Evolutionary conservation across 176 grass and related monocot species (phyloP), one percentile per base, ranked within the genome.

Genomic region (Dactylis glomerata): DNA sequence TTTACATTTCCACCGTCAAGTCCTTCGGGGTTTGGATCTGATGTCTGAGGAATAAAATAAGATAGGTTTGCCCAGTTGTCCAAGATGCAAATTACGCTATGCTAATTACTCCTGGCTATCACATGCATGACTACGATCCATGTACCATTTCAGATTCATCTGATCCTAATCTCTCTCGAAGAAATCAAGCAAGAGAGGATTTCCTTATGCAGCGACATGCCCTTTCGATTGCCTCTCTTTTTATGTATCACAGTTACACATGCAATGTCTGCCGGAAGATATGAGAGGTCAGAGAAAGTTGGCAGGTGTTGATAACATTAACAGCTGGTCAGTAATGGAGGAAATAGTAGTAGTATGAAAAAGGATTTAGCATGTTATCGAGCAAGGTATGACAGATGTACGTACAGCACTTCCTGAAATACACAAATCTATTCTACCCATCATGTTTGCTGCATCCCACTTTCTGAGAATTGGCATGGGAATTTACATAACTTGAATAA

Each of bases 51-150:
- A 73, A 36, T 78, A 86, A 70, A 86, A 77, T 64, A 82, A 54
- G 3, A 63, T 78, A 78, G 71, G 69, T 44, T 82, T 78, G 65
- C 64, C 44, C 24, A 78, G 54, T 23, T 90, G 73, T 67, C 83
- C 74, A 77, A 74, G 74, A 86, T 83, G 88, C 88, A 75, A 46
- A 62, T 40, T 68, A 78, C 55, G 77, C 70, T 40, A 83, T 77
- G 82, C 71, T 69, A 51, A 16, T 71, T n/a, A n/a, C 64, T 23
- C 24, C 68, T 79, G 88, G 37, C 54, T 57, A 36, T 74, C 80
- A 86, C 66, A 83, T 90, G 88, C 73, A 70, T 22, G 10, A 24
- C 26, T 37, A 10, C 33, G 13, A 65, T 58, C 72, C 20, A 54
- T 76, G 57, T 65, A 65, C 36, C 24, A 72, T 42, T 51, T 52